phyloP scores from a whole-genome alignment of 345 rosid species.

The Punica granatum region DNA sequence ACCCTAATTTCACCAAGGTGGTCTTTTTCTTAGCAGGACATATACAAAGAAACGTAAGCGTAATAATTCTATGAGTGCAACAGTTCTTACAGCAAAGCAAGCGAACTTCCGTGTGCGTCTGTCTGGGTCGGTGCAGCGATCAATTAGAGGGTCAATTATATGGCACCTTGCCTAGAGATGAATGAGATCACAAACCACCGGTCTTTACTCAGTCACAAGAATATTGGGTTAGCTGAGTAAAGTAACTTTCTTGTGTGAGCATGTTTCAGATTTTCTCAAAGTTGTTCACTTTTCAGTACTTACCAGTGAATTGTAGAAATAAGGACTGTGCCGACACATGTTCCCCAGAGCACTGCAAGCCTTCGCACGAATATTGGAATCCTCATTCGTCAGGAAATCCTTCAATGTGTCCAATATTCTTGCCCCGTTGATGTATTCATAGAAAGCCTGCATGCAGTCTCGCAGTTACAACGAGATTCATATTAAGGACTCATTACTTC shows the following conservation, averaged over 20 bases:
- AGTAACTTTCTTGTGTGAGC: background rate
- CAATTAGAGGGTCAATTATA: slow-evolving; percentile 68
- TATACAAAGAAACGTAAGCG: background rate
- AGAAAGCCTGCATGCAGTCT: slow-evolving; percentile 55
- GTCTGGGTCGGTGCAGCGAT: slow-evolving; percentile 92
- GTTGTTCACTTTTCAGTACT: slow-evolving; percentile 16
- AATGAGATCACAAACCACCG: slow-evolving; percentile 12
- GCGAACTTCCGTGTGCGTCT: slow-evolving; percentile 89
- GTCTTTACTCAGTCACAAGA: slow-evolving; percentile 3
- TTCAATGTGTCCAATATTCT: slow-evolving; percentile 55
- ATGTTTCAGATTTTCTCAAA: background rate
- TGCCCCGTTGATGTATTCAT: slow-evolving; percentile 75
- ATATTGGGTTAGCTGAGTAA: slow-evolving; percentile 1
- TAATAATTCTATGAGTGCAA: background rate
- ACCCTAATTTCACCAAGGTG: background rate
- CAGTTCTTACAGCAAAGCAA: slow-evolving; percentile 79
- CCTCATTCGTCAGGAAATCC: slow-evolving; percentile 62
- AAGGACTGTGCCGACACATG: slow-evolving; percentile 89
- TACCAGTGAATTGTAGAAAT: slow-evolving; percentile 73
- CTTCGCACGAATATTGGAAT: slow-evolving; percentile 87
- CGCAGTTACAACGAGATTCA: background rate
- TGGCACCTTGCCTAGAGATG: slow-evolving; percentile 55
- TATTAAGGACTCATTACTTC: background rate
- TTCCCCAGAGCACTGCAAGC: slow-evolving; percentile 94
- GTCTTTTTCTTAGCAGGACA: background rate